These are phyloP conservation scores for Pleurotus platypus DNA, from an alignment of 768 basidiomycete species.

Conservation along the genomic window DNA sequence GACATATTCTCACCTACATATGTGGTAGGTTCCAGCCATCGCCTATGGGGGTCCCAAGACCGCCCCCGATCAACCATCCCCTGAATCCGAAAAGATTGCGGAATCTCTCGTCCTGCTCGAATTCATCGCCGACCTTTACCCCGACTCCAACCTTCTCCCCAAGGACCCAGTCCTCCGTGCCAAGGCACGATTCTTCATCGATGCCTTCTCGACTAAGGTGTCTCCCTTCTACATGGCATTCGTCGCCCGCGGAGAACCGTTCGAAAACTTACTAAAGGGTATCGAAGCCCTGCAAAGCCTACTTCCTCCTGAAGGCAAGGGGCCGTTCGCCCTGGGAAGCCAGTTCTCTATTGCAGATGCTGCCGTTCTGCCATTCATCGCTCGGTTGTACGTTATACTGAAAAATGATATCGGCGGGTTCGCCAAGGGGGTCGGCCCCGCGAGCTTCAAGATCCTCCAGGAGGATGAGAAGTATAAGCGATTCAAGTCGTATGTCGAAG, in stretches of 20 bases:
- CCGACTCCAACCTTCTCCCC: constrained; percentile 45
- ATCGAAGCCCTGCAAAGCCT: constrained; percentile 46
- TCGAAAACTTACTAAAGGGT: constrained; percentile 35
- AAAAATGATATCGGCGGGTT: constrained; percentile 51
- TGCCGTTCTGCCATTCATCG: constrained; percentile 58
- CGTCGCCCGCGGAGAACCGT: constrained; percentile 33
- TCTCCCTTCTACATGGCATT: constrained; percentile 32
- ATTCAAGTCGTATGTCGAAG: constrained; percentile 43
- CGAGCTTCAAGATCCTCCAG: constrained; percentile 37
- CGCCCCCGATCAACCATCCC: constrained; percentile 52
- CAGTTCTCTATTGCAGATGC: constrained; percentile 62
- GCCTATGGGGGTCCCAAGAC: constrained; percentile 60
- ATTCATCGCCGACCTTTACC: constrained; percentile 60
- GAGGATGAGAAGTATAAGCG: constrained; percentile 44
- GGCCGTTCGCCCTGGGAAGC: constrained; percentile 36
- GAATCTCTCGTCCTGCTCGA: constrained; percentile 67
- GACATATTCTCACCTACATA: background rate
- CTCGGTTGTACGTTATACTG: constrained; percentile 39
- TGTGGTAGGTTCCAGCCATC: constrained; percentile 49
- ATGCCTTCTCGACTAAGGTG: constrained; percentile 46
- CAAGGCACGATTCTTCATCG: constrained; percentile 60
- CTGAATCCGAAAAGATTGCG: constrained; percentile 55
- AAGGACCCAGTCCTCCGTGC: constrained; percentile 54
- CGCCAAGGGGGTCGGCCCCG: constrained; percentile 42
- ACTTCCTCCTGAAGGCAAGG: constrained; percentile 38